Evolutionary conservation across 73 alveolate species (phyloP).

Genomic region (Uronychia setigera): DNA sequence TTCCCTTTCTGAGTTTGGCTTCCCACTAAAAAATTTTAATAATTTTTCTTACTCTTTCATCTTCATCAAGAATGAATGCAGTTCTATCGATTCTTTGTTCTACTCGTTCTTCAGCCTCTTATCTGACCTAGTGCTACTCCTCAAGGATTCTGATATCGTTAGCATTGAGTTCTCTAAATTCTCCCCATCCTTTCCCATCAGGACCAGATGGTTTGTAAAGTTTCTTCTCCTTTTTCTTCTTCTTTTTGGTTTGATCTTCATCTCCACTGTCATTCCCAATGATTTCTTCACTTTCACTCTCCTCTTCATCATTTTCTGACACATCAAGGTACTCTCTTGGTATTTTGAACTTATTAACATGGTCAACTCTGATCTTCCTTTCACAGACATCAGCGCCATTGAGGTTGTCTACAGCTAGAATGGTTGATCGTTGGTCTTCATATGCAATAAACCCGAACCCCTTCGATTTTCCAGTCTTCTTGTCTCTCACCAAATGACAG

Average conservation of each 20-base stretch:
- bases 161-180: conserved; percentile 83
- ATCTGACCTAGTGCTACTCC: conserved; percentile 61
- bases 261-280: too few species aligned
- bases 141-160: conserved; percentile 79
- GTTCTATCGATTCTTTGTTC: conserved; percentile 15
- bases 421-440: conserved; percentile 94
- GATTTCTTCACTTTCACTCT: conserved; percentile 17
- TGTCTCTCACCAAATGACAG: conserved; percentile 90
- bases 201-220: conserved; percentile 97
- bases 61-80: conserved; percentile 46
- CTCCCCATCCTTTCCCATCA: conserved; percentile 99
- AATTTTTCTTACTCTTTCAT: too few species aligned
- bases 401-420: conserved; percentile 97
- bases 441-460: conserved; percentile 96
- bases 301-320: conserved; percentile 16
- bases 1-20: too few species aligned
- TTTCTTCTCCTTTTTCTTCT: conserved; percentile 62
- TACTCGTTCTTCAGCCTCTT: conserved; percentile 56
- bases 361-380: conserved; percentile 90
- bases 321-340: conserved; percentile 90
- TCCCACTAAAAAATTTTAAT: too few species aligned
- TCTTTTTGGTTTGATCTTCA: conserved; percentile 9
- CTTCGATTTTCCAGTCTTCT: conserved; percentile 92
- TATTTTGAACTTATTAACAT: conserved; percentile 86
- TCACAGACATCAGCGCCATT: conserved; percentile 94